Evolutionary conservation across 176 grass and related monocot genomes (phyloP).

Genomic region (Phoenix roebelenii): DNA sequence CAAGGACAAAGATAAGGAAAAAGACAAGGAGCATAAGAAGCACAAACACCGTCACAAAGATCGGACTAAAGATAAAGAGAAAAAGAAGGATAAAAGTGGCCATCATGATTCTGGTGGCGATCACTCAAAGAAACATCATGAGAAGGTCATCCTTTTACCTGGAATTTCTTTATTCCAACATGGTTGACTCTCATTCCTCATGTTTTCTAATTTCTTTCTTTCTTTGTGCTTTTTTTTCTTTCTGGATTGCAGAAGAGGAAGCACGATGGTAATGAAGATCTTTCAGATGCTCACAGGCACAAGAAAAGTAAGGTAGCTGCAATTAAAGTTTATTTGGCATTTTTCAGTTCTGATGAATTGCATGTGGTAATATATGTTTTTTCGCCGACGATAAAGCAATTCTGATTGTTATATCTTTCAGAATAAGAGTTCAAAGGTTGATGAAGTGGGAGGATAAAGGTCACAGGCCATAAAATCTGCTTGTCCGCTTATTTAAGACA

Average conservation of each 20-base stretch:
- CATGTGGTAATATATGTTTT: background rate
- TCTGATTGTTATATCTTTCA: constrained; percentile 14
- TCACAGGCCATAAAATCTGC: too few relatives aligned
- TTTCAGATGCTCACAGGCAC: constrained; percentile 47
- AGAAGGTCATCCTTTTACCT: constrained; percentile 41
- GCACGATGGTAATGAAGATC: constrained; percentile 46
- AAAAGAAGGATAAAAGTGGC: constrained; percentile 88
- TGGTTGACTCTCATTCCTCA: constrained; percentile 7
- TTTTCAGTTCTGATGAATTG: constrained; percentile 16
- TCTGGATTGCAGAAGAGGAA: constrained; percentile 42
- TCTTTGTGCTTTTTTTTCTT: background rate
- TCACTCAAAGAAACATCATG: constrained; percentile 79
- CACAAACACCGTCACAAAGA: constrained; percentile 95
- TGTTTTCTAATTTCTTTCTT: background rate
- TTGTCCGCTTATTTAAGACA: too few relatives aligned
- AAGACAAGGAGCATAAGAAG: constrained; percentile 96
- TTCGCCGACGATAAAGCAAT: constrained; percentile 10
- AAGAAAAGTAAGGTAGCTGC: constrained; percentile 57
- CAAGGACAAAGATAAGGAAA: constrained; percentile 82
- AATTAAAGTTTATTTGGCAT: background rate
- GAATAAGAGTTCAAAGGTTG: constrained; percentile 54
- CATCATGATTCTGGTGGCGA: constrained; percentile 72
- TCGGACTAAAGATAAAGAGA: constrained; percentile 83
- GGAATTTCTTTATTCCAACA: background rate
- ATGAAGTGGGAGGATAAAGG: constrained; percentile 29